Evolutionary conservation across 2,329 filamentous ascomycete species (phyloP), one percentile per base, ranked within the genome.

Genomic region (Talaromyces sp.): DNA sequence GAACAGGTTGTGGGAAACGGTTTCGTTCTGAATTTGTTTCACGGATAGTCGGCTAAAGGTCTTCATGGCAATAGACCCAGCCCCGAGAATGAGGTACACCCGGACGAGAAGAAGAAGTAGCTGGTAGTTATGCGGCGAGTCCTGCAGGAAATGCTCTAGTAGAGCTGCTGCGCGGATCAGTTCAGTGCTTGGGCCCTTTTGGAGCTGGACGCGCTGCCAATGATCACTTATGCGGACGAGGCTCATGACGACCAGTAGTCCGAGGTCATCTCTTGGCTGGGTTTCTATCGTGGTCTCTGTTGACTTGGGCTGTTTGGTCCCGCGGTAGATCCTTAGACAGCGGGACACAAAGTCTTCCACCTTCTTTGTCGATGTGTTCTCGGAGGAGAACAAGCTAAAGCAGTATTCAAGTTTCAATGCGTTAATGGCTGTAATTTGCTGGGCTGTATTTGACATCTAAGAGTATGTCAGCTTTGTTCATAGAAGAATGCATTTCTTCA

Each of bases 21-120:
- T 77, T 64, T 81, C 78, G 64, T 74, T 78, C 65, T 81, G 79
- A 61, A 81, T 65, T 58, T 81, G 78, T 64, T 81, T 81, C 56
- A 81, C 71, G 17, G 76, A 77, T 19, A 81, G 72, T 60, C 74
- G 76, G 62, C 71, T 69, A 65, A 81, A 81, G 11, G 71, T 73
- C 46, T 71, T 74, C 64, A 81, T 67, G n/a, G 79, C 79, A 19
- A 79, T 70, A 29, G 78, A 80, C 8, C 77, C 74, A 29, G 76
- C 75, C 21, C 79, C 79, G 11, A 80, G 65, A 51, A 75, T 69
- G 26, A 77, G 67, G 59, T 79, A 79, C 27, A 80, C 71, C 31
- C 77, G 73, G 8, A 79, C 71, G 29, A 81, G 69, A 17, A 79
- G 69, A 29, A 81, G 67, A 4, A 79, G 69, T 7, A 77, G 74